phyloP scores from a whole-genome alignment of 306 rosid genomes.

The Cicer cuneatum region DNA sequence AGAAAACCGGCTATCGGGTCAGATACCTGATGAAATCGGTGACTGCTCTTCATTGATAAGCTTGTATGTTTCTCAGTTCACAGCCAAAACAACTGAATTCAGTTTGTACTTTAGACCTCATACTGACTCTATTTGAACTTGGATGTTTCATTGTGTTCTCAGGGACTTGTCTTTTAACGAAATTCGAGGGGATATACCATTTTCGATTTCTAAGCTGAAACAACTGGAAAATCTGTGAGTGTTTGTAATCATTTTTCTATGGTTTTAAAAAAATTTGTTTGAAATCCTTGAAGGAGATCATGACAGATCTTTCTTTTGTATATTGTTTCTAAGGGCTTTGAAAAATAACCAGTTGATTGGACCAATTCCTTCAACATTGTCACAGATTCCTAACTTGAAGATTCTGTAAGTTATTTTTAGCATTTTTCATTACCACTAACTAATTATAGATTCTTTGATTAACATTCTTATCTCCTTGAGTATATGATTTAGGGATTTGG shows the following conservation, averaged over 20 bases:
- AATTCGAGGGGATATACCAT: constrained; percentile 90
- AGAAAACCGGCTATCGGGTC: constrained; percentile 85
- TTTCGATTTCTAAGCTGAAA: constrained; percentile 89
- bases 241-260: constrained; percentile 4
- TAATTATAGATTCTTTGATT: background rate
- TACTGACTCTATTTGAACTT: constrained; percentile 13
- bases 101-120: constrained; percentile 6
- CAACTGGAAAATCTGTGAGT: constrained; percentile 86
- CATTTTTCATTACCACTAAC: background rate
- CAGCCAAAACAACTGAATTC: constrained; percentile 2
- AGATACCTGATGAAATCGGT: constrained; percentile 99
- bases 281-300: background rate
- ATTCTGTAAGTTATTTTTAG: constrained; percentile 65
- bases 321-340: constrained; percentile 59
- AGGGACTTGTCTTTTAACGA: constrained; percentile 70
- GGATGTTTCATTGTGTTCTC: constrained; percentile 22
- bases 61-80: constrained; percentile 59
- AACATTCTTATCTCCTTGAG: constrained; percentile 24
- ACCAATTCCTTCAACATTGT: constrained; percentile 92
- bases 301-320: background rate
- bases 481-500: constrained; percentile 69
- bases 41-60: constrained; percentile 74
- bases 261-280: background rate
- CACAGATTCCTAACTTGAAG: constrained; percentile 98
- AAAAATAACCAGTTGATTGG: constrained; percentile 86